Conservation (phyloP, 164 flowering plant genomes). For the Aristolochia californica region DNA sequence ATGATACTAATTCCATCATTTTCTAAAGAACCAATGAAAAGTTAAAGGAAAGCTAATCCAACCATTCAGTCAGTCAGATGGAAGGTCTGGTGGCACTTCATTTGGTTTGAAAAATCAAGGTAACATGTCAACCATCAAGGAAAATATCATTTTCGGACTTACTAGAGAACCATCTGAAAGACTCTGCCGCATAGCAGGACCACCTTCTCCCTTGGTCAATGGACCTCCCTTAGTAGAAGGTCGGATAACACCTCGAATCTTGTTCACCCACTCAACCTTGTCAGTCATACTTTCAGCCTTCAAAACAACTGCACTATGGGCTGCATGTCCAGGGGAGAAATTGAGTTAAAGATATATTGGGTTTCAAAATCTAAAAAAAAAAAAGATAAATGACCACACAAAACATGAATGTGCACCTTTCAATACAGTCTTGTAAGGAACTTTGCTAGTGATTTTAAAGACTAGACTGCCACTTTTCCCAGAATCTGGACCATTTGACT, state of each 20-base stretch:
- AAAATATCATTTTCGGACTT: slow-evolving; percentile 20
- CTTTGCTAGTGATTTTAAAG: slow-evolving; percentile 80
- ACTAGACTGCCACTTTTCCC: slow-evolving; percentile 58
- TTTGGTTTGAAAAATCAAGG: too few species aligned
- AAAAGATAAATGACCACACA: background rate
- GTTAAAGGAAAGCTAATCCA: too few species aligned
- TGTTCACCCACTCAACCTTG: slow-evolving; percentile 82
- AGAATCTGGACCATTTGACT: slow-evolving; percentile 79
- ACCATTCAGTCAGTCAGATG: too few species aligned
- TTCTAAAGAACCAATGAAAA: too few species aligned
- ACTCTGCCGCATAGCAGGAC: slow-evolving; percentile 68
- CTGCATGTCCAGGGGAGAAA: slow-evolving; percentile 33
- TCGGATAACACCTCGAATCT: slow-evolving; percentile 47
- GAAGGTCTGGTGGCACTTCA: too few species aligned
- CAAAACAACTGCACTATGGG: slow-evolving; percentile 77
- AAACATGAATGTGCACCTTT: slow-evolving; percentile 43
- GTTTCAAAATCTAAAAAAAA: background rate
- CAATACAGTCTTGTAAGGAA: slow-evolving; percentile 84
- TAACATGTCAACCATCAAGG: too few species aligned
- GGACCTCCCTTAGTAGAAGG: slow-evolving; percentile 45
- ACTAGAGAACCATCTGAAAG: slow-evolving; percentile 95
- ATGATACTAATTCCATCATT: too few species aligned
- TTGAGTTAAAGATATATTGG: background rate
- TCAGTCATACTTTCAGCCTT: slow-evolving; percentile 87
- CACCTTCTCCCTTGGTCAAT: slow-evolving; percentile 41